These are phyloP conservation scores for Mycosphaerelloides madeirae DNA, from an alignment of 2,329 filamentous ascomycete species.

Conservation along the genomic window DNA sequence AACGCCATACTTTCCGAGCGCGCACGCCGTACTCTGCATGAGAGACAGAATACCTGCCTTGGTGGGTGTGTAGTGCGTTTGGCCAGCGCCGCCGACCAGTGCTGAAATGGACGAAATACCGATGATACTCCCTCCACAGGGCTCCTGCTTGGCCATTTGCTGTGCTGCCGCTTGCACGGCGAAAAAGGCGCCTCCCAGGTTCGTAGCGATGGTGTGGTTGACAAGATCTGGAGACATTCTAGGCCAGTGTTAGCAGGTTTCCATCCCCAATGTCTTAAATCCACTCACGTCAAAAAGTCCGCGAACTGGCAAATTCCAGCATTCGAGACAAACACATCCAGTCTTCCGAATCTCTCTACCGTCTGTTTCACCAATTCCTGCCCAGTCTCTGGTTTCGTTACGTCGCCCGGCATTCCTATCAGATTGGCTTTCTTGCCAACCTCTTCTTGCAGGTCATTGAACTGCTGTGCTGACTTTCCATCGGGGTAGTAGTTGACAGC, in stretches of 20 bases:
- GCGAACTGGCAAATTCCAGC: conserved; percentile 85
- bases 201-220: conserved; percentile 67
- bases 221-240: conserved; percentile 67
- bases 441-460: conserved; percentile 45
- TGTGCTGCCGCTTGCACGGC: conserved; percentile 77
- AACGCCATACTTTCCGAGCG: conserved; percentile 69
- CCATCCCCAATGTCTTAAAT: neutral
- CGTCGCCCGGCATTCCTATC: conserved; percentile 69
- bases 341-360: conserved; percentile 54
- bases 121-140: conserved; percentile 71
- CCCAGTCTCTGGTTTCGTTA: conserved; percentile 69
- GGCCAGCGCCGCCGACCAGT: conserved; percentile 70
- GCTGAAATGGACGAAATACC: conserved; percentile 69
- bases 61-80: conserved; percentile 84
- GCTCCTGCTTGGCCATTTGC: conserved; percentile 66
- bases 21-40: conserved; percentile 79
- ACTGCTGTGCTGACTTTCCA: conserved; percentile 44
- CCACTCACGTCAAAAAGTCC: conserved; percentile 66
- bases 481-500: conserved; percentile 73
- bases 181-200: conserved; percentile 86
- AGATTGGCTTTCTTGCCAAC: conserved; percentile 40
- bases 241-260: conserved; percentile 6
- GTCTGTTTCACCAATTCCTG: conserved; percentile 61
- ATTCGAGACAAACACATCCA: conserved; percentile 75
- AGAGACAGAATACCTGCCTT: conserved; percentile 77